Base-by-base conservation (phyloP, 2,329 filamentous ascomycete species). In the Trichoderma endophyticum region DNA sequence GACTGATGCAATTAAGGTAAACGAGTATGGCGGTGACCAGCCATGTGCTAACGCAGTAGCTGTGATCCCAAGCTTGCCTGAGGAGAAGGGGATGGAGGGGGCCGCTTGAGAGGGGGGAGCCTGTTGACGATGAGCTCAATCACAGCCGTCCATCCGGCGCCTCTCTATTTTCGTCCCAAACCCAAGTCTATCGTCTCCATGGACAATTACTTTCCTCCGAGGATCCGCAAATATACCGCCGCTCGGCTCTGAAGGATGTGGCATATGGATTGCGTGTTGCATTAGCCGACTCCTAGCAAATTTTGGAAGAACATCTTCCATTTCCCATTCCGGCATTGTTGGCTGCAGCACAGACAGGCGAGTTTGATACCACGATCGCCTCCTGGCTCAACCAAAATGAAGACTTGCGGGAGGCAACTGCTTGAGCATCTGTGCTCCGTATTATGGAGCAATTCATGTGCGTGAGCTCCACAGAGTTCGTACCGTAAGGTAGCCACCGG, bases 371-470 rank as follows among this genome's bases (percentile, higher is more conserved):
- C 8, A 39, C 56, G 26, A 60, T 61, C 57, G 48, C 28, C 56
- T 69, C 66, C 66, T 28, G 43, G 66, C 43, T 24, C 28, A n/a
- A n/a, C 15, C 28, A 36, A 62, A 62, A 70, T 70, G 66, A 70
- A 43, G 66, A 69, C 59, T 30, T 68, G 26, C 66, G 34, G 34
- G 26, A 60, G 54, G 56, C 36, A 69, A 3, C 54, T 48, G 34
- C 54, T 32, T 34, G 26, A 43, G 36, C 21, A 60, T 68, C 54
- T 68, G 64, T 32, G 48, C 48, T 51, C 9, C 43, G 43, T 51
- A 51, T 21, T 51, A 70, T 51, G 66, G 54, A 68, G 56, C 26
- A 51, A 60, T 60, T 66, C 63, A 54, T 70, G 66, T 57, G 66
- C 34, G 24, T 21, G 56, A 36, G 51, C 66, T 70, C 66, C 66